Evolutionary conservation across 2,329 filamentous ascomycete species (phyloP).

Genomic region (Botrytis fragariae): DNA sequence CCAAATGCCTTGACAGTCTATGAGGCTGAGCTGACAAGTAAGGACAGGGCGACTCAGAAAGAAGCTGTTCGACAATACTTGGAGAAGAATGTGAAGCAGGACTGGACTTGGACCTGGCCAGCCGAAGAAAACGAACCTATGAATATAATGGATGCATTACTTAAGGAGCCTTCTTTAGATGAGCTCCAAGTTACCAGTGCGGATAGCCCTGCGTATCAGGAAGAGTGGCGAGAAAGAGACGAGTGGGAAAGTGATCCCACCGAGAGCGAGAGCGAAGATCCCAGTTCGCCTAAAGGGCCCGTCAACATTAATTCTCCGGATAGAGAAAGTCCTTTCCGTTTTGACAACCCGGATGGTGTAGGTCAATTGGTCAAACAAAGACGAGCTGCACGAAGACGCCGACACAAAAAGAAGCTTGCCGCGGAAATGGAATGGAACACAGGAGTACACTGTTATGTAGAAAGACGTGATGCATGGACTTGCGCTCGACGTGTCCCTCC

Average conservation of each 20-base stretch:
- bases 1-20: constrained; percentile 45
- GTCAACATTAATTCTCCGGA: constrained; percentile 22
- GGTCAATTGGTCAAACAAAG: constrained; percentile 33
- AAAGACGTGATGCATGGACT: constrained; percentile 80
- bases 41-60: constrained; percentile 61
- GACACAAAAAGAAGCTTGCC: constrained; percentile 49
- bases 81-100: constrained; percentile 52
- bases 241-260: constrained; percentile 38
- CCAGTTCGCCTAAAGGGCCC: constrained; percentile 22
- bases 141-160: constrained; percentile 14
- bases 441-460: constrained; percentile 75
- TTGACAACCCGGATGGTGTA: constrained; percentile 43
- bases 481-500: constrained; percentile 59
- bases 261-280: constrained; percentile 32
- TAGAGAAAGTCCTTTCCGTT: constrained; percentile 39
- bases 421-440: constrained; percentile 75
- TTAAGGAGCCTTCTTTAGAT: background rate
- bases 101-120: constrained; percentile 62
- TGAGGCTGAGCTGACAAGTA: constrained; percentile 59
- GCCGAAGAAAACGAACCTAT: constrained; percentile 29
- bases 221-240: constrained; percentile 37
- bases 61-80: constrained; percentile 59
- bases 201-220: constrained; percentile 1
- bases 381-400: constrained; percentile 41
- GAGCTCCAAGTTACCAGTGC: background rate